Evolutionary conservation across 345 rosid genomes (phyloP).

Genomic region (Eucalyptus globulus): DNA sequence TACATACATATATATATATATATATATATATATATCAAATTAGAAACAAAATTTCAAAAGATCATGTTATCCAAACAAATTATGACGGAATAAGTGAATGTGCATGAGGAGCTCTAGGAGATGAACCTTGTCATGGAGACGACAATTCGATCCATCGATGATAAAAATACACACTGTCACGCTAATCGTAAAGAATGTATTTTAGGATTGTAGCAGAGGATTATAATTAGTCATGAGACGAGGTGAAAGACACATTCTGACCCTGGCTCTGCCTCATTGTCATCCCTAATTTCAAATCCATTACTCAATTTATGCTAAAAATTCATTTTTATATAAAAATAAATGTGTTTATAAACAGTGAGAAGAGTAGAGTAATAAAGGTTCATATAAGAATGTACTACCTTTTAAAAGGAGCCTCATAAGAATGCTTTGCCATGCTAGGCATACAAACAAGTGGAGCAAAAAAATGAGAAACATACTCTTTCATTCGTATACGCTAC

Average conservation of each 20-base stretch:
- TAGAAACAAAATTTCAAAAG: not conserved
- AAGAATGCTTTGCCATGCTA: not conserved
- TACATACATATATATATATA: too few species aligned
- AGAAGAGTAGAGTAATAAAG: not conserved
- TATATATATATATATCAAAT: not conserved
- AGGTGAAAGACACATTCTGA: not conserved
- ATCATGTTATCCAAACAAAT: not conserved
- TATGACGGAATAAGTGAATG: not conserved
- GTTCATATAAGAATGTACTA: not conserved
- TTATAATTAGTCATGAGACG: not conserved
- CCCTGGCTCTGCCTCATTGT: not conserved
- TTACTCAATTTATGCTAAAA: not conserved
- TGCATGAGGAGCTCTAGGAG: not conserved
- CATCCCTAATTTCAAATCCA: not conserved
- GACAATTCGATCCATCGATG: not conserved
- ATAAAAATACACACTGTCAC: not conserved
- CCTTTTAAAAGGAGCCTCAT: not conserved
- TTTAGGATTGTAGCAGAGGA: not conserved
- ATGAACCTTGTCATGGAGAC: rapidly evolving
- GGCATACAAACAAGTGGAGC: not conserved
- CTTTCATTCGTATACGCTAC: not conserved
- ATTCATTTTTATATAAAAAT: not conserved
- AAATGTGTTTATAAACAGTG: not conserved
- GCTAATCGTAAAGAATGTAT: not conserved
- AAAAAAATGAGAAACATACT: not conserved